A percentile compares a stretch with the other conserved stretches of the same genome.
Conservation (phyloP, 2,329 filamentous ascomycete species). For the Verticillium alfalfae region DNA sequence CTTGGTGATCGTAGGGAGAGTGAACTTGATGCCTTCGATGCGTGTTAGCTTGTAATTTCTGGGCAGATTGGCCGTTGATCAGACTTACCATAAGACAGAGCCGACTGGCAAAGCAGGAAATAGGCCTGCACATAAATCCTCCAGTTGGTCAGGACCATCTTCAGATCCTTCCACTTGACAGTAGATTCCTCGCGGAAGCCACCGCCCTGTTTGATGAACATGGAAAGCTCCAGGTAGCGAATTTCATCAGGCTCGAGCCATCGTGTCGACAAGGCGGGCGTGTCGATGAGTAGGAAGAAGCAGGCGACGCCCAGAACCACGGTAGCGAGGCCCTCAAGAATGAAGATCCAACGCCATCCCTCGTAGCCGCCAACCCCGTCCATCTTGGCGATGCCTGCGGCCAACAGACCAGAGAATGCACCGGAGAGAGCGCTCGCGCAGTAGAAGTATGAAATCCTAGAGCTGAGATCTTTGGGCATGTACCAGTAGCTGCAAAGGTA, state of each 20-base stretch:
- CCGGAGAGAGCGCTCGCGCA: slow-evolving; percentile 15
- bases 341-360: slow-evolving; percentile 19
- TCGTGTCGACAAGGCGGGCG: slow-evolving; percentile 21
- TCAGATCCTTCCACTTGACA: slow-evolving; percentile 15
- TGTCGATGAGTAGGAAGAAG: slow-evolving; percentile 40
- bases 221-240: slow-evolving; percentile 17
- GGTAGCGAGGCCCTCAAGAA: slow-evolving; percentile 25
- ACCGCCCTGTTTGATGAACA: slow-evolving; percentile 23
- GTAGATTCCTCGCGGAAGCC: slow-evolving; percentile 10
- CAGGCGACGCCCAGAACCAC: slow-evolving; percentile 27
- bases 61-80: neutral
- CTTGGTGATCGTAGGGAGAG: slow-evolving; percentile 19
- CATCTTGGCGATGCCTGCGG: slow-evolving; percentile 14
- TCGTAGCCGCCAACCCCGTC: slow-evolving; percentile 7
- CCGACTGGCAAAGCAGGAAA: slow-evolving; percentile 15
- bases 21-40: slow-evolving; percentile 13
- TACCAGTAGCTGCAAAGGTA: slow-evolving; percentile 21
- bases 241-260: slow-evolving; percentile 31
- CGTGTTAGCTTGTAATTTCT: neutral
- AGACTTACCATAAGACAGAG: neutral
- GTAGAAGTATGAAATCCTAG: slow-evolving; percentile 18
- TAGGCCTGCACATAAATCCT: slow-evolving; percentile 19
- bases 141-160: slow-evolving; percentile 21
- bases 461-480: slow-evolving; percentile 16
- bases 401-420: slow-evolving; percentile 16